A percentile compares a stretch with the other conserved stretches of the same genome.
Evolutionary conservation across 2,329 filamentous ascomycete genomes (phyloP).

Genomic region (Ceratocystiopsis sp.): DNA sequence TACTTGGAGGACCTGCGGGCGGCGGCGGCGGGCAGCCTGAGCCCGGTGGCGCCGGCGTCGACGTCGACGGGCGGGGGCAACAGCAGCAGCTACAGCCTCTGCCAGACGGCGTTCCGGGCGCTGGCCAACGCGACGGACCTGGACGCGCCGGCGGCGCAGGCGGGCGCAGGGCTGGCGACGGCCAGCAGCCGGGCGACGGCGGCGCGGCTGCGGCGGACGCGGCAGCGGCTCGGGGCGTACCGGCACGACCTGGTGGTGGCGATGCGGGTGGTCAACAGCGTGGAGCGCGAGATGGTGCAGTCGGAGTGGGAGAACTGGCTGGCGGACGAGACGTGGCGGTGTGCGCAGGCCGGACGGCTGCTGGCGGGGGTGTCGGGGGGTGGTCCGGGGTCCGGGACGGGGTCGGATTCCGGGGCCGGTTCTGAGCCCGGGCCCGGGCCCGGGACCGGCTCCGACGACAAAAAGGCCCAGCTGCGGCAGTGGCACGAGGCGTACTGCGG

Average conservation of each 20-base stretch:
- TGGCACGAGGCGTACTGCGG: conserved; percentile 40
- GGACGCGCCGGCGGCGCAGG: conserved; percentile 37
- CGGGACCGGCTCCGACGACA: conserved; percentile 11
- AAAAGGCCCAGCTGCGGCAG: conserved; percentile 21
- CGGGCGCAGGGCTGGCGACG: conserved; percentile 29
- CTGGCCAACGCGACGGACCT: conserved; percentile 40
- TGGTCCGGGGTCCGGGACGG: neutral
- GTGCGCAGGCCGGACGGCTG: conserved; percentile 40
- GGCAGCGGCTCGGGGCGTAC: conserved; percentile 68
- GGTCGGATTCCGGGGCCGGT: conserved; percentile 4
- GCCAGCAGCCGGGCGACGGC: conserved; percentile 36
- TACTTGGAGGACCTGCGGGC: conserved; percentile 69
- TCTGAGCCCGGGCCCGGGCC: conserved; percentile 1
- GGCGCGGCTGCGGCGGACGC: conserved; percentile 55
- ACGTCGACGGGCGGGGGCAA: too few relatives aligned
- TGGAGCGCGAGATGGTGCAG: conserved; percentile 71
- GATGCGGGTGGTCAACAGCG: conserved; percentile 72
- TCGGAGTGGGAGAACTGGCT: conserved; percentile 94
- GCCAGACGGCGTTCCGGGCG: conserved; percentile 42
- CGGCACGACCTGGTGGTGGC: conserved; percentile 83
- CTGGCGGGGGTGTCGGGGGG: conserved; percentile 14
- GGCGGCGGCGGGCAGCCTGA: conserved; percentile 22
- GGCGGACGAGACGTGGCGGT: conserved; percentile 58
- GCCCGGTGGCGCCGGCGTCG: neutral
- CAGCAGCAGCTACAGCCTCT: neutral